Evolutionary conservation across 1,139 yeast genomes (phyloP), one percentile per base, ranked within the genome.

Genomic region (Debaryomycetaceae sp.): DNA sequence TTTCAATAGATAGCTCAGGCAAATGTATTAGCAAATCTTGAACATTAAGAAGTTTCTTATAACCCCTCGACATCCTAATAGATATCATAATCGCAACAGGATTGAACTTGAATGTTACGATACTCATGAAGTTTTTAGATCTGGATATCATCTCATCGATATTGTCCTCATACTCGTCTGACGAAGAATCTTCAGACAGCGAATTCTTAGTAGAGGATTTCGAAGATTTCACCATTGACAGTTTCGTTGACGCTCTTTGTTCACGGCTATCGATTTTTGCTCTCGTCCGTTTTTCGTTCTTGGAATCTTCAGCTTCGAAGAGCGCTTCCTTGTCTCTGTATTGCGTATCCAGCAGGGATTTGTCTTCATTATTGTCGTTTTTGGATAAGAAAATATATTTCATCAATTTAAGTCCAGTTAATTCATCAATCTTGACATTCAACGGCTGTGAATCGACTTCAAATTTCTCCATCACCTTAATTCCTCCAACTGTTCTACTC

Each of bases 401-500:
- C 70, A 82, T 68, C 43, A 84, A 63, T 56, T 75, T 79, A 39
- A 68, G 68, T 5, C 87, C 83, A 9, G 87, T 81, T 34, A 65
- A 63, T 56, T 83, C 86, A 53, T 85, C 93, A 34, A 85, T 53
- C 43, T 77, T 75, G 43, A 85, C 54, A 41, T 74, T 75, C 49
- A 85, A 65, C 38, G 89, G 89, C 43, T 71, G 66, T 6, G 85
- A 66, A 31, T 65, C 61, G 33, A 84, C 67, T 40, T 75, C 78
- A 42, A 83, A 75, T 48, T 72, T 66, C 50, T 78, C 83, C 49
- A 84, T 68, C 34, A 84, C 72, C 50, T 77, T 73, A 48, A 85
- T 83, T 1, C 91, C 91, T 38, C 90, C 91, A 38, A 84, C 78
- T 13, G 85, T 78, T 43, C 78, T 69, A 48, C 78, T 80, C 81